These are phyloP conservation scores for Davidsoniella neocaledoniae DNA, from an alignment of 2,329 filamentous ascomycete genomes.

Conservation along the genomic window DNA sequence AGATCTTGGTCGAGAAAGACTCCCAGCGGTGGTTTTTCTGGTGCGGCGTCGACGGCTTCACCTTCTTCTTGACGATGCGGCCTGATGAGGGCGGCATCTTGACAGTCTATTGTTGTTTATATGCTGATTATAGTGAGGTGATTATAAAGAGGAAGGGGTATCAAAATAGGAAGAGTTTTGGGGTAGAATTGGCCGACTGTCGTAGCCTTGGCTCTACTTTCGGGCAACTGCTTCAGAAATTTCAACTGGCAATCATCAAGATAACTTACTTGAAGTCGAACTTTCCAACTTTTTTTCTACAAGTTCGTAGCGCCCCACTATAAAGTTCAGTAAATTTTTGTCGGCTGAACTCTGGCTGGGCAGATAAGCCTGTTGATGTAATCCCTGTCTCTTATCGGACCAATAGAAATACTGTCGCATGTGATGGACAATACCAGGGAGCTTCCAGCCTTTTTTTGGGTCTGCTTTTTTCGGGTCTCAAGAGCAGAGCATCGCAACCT, in stretches of 20 bases:
- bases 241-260: neutral
- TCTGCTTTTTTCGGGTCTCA: no score
- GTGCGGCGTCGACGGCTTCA: conserved; percentile 54
- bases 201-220: neutral
- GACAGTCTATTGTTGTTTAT: neutral
- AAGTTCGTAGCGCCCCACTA: conserved; percentile 7
- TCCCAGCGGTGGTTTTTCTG: conserved; percentile 81
- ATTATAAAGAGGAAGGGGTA: neutral
- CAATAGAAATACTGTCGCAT: conserved; percentile 12
- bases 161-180: neutral
- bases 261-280: neutral
- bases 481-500: no score
- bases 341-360: conserved; percentile 10
- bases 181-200: neutral
- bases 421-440: neutral
- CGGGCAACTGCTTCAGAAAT: neutral
- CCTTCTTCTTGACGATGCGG: conserved; percentile 52
- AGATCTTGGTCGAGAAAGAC: conserved; percentile 76
- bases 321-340: conserved; percentile 12
- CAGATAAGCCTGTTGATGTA: conserved; percentile 14
- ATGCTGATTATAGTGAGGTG: neutral
- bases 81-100: conserved; percentile 46
- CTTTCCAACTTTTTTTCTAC: neutral
- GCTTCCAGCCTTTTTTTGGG: conserved; percentile 2
- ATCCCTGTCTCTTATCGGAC: conserved; percentile 8